Percentiles rank a stretch among this genome's conserved stretches.
Evolutionary conservation across 495 filamentous ascomycete species (phyloP).

Genomic region (Xylaria cubensis): DNA sequence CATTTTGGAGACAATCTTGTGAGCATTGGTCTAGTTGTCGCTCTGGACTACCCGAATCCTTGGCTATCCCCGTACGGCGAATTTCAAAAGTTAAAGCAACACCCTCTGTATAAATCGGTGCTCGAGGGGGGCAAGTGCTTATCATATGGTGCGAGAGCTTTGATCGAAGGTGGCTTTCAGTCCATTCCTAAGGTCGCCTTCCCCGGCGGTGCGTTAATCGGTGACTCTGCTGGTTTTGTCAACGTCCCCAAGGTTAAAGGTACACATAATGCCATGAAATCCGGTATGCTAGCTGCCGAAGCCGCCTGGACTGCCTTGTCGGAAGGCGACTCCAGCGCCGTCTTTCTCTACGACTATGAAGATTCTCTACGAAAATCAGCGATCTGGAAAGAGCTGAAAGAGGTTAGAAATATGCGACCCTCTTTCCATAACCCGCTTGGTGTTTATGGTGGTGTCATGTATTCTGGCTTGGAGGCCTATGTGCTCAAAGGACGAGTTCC

Average conservation of each 20-base stretch:
- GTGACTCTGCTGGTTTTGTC: slow-evolving; percentile 94
- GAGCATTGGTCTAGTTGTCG: slow-evolving; percentile 90
- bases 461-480: slow-evolving; percentile 92
- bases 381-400: slow-evolving; percentile 93
- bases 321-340: slow-evolving; percentile 64
- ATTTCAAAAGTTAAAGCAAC: slow-evolving; percentile 98
- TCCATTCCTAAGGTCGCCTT: slow-evolving; percentile 97
- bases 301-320: slow-evolving; percentile 79
- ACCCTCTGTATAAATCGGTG: slow-evolving; percentile 81
- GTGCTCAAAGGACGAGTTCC: slow-evolving; percentile 82
- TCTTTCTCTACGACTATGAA: slow-evolving; percentile 97
- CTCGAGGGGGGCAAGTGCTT: slow-evolving; percentile 96
- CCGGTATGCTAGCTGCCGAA: slow-evolving; percentile 95
- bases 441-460: slow-evolving; percentile 85
- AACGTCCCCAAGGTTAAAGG: slow-evolving; percentile 99
- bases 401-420: slow-evolving; percentile 97
- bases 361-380: slow-evolving; percentile 81
- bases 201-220: slow-evolving; percentile 93
- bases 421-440: slow-evolving; percentile 87
- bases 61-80: slow-evolving; percentile 96
- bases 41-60: slow-evolving; percentile 94
- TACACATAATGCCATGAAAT: slow-evolving; percentile 97
- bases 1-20: slow-evolving; percentile 98
- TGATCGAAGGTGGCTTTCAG: slow-evolving; percentile 97
- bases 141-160: slow-evolving; percentile 90